phyloP scores from a whole-genome alignment of 2,329 filamentous ascomycete species.

The Aspergillus neoniger region DNA sequence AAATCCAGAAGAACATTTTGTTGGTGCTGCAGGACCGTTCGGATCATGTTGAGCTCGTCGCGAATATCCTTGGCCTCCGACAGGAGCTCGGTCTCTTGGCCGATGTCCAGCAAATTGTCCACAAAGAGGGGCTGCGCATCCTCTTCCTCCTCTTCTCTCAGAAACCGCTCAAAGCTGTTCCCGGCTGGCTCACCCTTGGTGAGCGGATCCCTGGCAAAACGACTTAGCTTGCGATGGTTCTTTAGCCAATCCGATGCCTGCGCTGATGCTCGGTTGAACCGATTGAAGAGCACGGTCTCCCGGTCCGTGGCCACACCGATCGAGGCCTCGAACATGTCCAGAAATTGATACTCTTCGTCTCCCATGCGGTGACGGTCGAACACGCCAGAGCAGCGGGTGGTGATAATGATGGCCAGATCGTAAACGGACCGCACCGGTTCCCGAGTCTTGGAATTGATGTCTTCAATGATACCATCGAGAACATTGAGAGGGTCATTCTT shows the following conservation, averaged over 20 bases:
- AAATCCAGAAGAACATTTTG: slow-evolving; percentile 39
- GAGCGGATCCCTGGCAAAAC: slow-evolving; percentile 29
- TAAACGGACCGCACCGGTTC: slow-evolving; percentile 63
- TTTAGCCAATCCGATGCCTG: slow-evolving; percentile 59
- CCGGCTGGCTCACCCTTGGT: slow-evolving; percentile 9
- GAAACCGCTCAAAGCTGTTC: slow-evolving; percentile 1
- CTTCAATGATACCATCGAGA: slow-evolving; percentile 61
- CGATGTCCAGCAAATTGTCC: slow-evolving; percentile 54
- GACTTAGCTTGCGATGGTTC: slow-evolving; percentile 49
- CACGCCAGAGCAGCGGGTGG: slow-evolving; percentile 59
- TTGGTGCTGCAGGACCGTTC: slow-evolving; percentile 42
- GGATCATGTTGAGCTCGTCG: slow-evolving; percentile 67
- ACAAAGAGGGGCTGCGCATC: slow-evolving; percentile 51
- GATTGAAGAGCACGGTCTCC: slow-evolving; percentile 61
- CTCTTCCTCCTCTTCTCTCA: slow-evolving; percentile 26
- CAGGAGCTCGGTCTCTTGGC: slow-evolving; percentile 61
- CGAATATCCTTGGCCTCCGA: slow-evolving; percentile 68
- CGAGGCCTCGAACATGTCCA: slow-evolving; percentile 68
- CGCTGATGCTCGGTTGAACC: slow-evolving; percentile 61
- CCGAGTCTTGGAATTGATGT: slow-evolving; percentile 65
- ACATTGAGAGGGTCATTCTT: slow-evolving; percentile 65
- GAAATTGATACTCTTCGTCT: slow-evolving; percentile 63
- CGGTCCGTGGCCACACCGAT: slow-evolving; percentile 57
- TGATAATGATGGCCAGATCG: slow-evolving; percentile 64
- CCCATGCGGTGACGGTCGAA: slow-evolving; percentile 62